phyloP scores from a whole-genome alignment of 495 filamentous ascomycete species.

The Lepraria neglecta region DNA sequence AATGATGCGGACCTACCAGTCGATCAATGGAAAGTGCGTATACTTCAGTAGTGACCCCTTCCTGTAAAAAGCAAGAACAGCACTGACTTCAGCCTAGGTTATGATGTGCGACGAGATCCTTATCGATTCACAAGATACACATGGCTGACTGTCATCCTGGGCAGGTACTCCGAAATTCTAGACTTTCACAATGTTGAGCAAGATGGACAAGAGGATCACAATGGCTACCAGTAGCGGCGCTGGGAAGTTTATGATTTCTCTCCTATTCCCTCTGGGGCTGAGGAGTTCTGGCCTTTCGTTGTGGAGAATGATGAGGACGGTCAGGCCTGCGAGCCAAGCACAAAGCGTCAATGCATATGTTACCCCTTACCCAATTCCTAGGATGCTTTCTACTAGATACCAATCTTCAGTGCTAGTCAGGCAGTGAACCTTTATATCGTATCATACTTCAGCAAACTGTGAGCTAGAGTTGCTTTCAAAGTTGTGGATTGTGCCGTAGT shows the following conservation, averaged over 20 bases:
- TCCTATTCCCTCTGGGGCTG: not conserved
- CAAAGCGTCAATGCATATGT: conserved; percentile 1
- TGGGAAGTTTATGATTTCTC: conserved; percentile 8
- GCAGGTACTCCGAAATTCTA: conserved; percentile 97
- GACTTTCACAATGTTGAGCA: conserved; percentile 96
- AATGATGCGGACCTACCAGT: conserved; percentile 97
- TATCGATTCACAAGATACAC: conserved; percentile 17
- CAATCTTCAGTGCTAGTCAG: conserved; percentile 10
- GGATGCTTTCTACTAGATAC: conserved; percentile 7
- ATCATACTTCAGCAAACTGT: not conserved
- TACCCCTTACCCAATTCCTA: conserved; percentile 1
- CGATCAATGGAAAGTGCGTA: conserved; percentile 79
- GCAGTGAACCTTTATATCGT: too few relatives aligned
- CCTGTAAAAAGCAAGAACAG: not conserved
- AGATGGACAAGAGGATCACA: conserved; percentile 31
- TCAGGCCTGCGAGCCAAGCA: not conserved
- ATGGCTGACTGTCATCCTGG: conserved; percentile 32
- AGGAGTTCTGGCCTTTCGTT: conserved; percentile 13
- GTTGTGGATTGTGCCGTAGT: not conserved
- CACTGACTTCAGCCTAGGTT: conserved; percentile 43
- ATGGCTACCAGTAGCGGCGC: conserved; percentile 28
- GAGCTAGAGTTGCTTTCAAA: not conserved
- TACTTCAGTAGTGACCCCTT: not conserved
- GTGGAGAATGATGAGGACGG: conserved; percentile 11
- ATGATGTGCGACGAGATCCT: conserved; percentile 73